These are phyloP conservation scores for Globisporangium emineosum DNA, from an alignment of 352 stramenopile genomes.

Conservation along the genomic window DNA sequence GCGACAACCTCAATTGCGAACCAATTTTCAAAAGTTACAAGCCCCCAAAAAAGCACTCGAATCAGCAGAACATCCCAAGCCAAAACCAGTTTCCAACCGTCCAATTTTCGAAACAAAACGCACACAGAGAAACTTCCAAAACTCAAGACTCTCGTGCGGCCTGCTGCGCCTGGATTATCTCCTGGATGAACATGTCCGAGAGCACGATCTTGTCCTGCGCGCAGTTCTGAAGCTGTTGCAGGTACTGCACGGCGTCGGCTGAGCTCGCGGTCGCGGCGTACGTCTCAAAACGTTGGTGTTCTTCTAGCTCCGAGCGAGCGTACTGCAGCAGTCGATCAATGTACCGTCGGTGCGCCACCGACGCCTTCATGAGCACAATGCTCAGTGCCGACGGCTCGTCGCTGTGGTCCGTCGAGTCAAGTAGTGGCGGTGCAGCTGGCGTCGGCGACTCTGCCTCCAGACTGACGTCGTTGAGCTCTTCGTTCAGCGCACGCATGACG, in stretches of 20 bases:
- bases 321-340: conserved; percentile 63
- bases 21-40: background rate
- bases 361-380: conserved; percentile 54
- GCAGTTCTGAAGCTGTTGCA: conserved; percentile 84
- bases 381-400: conserved; percentile 58
- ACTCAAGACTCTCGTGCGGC: conserved; percentile 70
- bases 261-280: conserved; percentile 73
- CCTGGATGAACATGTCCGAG: conserved; percentile 83
- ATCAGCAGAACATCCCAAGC: background rate
- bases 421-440: conserved; percentile 20
- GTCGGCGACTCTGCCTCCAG: conserved; percentile 23
- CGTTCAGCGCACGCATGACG: conserved; percentile 19
- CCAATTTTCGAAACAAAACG: background rate
- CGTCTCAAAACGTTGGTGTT: conserved; percentile 77
- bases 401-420: conserved; percentile 24
- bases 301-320: conserved; percentile 64
- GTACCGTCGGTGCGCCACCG: conserved; percentile 68
- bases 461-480: conserved; percentile 22
- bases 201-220: conserved; percentile 87
- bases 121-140: background rate
- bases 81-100: background rate
- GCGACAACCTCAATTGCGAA: background rate
- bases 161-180: conserved; percentile 80
- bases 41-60: background rate
- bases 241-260: conserved; percentile 78